Percentiles rank a stretch among this genome's conserved stretches.
These are phyloP conservation scores for Apiotrichum domesticum DNA, from an alignment of 1,284 basidiomycete genomes.

Conservation along the genomic window DNA sequence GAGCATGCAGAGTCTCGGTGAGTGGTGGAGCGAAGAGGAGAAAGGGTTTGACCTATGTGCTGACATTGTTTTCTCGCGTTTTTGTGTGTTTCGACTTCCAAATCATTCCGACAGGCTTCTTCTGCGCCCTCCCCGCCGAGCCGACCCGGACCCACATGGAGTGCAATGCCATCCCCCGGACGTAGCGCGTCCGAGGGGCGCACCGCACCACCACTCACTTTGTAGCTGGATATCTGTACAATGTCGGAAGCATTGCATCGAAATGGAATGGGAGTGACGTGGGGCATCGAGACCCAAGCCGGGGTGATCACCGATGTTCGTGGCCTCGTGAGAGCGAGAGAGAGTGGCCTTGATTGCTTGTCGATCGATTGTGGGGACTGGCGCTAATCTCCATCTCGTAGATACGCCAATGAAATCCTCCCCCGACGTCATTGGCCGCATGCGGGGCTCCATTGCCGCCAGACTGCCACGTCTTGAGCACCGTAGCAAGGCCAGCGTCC, in stretches of 20 bases:
- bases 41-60: not conserved
- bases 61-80: not conserved
- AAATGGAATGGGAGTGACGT: not conserved
- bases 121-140: conserved; percentile 66
- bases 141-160: conserved; percentile 66
- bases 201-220: not conserved
- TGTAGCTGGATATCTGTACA: not conserved
- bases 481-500: too few relatives aligned
- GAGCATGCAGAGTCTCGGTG: conserved; percentile 58
- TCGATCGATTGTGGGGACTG: too few relatives aligned
- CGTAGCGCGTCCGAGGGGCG: not conserved
- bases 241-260: not conserved
- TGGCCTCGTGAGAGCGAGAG: too few relatives aligned
- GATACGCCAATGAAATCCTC: too few relatives aligned
- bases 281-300: not conserved
- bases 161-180: conserved; percentile 58
- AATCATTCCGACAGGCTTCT: conserved; percentile 54
- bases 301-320: not conserved
- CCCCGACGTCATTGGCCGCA: too few relatives aligned
- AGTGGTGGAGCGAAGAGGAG: not conserved
- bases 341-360: too few relatives aligned
- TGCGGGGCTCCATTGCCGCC: too few relatives aligned
- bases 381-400: too few relatives aligned
- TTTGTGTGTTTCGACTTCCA: not conserved
- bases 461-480: too few relatives aligned